Conservation (phyloP, 2,329 filamentous ascomycete species). For the Aspergillus amoenus region DNA sequence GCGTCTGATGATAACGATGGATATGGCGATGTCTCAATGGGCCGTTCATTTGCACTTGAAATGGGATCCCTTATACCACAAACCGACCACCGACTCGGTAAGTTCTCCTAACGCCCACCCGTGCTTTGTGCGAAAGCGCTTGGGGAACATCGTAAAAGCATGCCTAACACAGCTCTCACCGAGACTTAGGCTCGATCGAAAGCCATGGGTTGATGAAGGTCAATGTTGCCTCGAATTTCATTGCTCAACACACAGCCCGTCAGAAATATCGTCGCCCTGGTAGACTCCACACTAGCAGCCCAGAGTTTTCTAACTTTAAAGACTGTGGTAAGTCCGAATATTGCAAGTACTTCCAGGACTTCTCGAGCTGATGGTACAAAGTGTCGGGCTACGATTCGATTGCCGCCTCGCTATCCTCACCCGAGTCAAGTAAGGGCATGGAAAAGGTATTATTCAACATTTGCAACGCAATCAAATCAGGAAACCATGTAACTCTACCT, state of each 20-base stretch:
- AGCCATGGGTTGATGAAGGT: slow-evolving; percentile 70
- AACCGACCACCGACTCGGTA: slow-evolving; percentile 77
- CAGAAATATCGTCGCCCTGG: slow-evolving; percentile 94
- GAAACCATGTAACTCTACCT: slow-evolving; percentile 67
- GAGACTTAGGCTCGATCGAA: slow-evolving; percentile 63
- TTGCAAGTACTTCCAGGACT: not conserved
- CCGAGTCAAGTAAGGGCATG: slow-evolving; percentile 44
- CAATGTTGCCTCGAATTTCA: slow-evolving; percentile 92
- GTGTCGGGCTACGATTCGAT: slow-evolving; percentile 11
- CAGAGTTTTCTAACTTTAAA: slow-evolving; percentile 8
- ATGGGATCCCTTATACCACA: slow-evolving; percentile 84
- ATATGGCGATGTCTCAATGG: slow-evolving; percentile 88
- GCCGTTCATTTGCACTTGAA: slow-evolving; percentile 89
- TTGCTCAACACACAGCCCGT: slow-evolving; percentile 94
- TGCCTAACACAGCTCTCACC: not conserved
- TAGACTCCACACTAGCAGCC: slow-evolving; percentile 45
- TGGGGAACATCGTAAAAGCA: not conserved
- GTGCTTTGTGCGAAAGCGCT: not conserved
- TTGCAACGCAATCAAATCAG: slow-evolving; percentile 67
- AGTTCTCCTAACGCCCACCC: not conserved
- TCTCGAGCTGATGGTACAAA: slow-evolving; percentile 8
- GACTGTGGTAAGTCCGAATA: slow-evolving; percentile 16
- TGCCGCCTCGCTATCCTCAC: slow-evolving; percentile 6
- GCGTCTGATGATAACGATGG: slow-evolving; percentile 89
- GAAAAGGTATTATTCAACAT: slow-evolving; percentile 67